Evolutionary conservation across 148 eudicot genomes (phyloP), one percentile per base, ranked within the genome.

Genomic region (Salicornia ramosissima): DNA sequence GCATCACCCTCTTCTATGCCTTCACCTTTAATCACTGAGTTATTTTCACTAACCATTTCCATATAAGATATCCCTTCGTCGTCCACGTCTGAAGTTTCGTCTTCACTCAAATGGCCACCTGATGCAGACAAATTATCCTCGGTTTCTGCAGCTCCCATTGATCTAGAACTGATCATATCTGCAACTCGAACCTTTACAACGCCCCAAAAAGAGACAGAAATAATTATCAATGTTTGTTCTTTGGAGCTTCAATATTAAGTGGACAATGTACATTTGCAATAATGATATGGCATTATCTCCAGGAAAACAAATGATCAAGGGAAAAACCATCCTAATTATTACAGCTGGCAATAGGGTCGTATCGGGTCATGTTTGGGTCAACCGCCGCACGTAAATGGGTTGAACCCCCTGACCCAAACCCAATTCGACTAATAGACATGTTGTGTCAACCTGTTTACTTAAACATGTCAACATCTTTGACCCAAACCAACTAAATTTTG

Each of bases 161-260:
- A 18, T 43, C 22, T 66, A 13, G 55, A 29, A 56, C 66, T 76
- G 64, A 80, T 78, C 21, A 85, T 68, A 64, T 89, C 96, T 50
- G 84, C 82, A 64, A 83, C 96, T 81, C 91, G 73, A 74, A 89
- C 83, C 91, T 85, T 73, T 34, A 47, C 19, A 15, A 65, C 51
- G 11, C 18, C 22, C 53, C 21, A 65, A 68, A 69, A 64, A 25
- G 28, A 55, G 7, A 29, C 0, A n/a, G n/a, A n/a, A n/a, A n/a
- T n/a, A n/a, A n/a, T n/a, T n/a, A 36, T 53, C 47, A 10, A 29
- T 40, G 29, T 42, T 55, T 21, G 36, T 21, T 28, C 54, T 36
- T 10, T 29, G 3, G 21, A 29, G 49, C 50, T 51, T 47, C 39
- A 47, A 46, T 28, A 43, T 28, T 24, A 0, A 46, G 5, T 14